A percentile compares a stretch with the other conserved stretches of the same genome.
These are phyloP conservation scores for Plectranthus barbatus DNA, from an alignment of 257 asterid species.

Conservation along the genomic window DNA sequence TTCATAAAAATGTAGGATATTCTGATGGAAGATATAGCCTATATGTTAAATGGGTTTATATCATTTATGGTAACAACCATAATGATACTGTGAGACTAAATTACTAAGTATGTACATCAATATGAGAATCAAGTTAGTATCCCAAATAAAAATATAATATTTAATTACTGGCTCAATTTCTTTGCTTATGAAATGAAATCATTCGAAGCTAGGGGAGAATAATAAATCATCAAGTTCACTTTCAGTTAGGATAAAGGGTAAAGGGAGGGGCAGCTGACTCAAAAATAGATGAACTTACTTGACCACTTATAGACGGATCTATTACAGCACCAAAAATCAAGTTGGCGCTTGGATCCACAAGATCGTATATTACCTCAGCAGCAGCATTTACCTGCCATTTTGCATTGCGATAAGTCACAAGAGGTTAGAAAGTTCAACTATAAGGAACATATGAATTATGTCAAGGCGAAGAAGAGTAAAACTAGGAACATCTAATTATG, in stretches of 20 bases:
- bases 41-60: no score
- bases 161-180: conserved; percentile 1
- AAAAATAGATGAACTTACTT: conserved; percentile 49
- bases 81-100: background rate
- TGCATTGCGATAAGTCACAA: background rate
- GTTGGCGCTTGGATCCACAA: conserved; percentile 98
- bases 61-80: background rate
- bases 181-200: background rate
- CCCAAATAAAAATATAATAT: background rate
- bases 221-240: background rate
- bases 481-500: background rate
- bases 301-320: conserved; percentile 84
- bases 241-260: background rate
- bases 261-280: background rate
- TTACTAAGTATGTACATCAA: background rate
- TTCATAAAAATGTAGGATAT: no score
- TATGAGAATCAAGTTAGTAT: background rate
- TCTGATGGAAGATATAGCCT: no score
- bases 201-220: background rate
- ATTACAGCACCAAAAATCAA: conserved; percentile 93
- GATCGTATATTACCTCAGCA: conserved; percentile 98
- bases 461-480: background rate
- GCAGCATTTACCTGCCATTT: conserved; percentile 77
- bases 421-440: background rate
- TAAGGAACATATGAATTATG: background rate